Base-by-base conservation (phyloP, 1,139 yeast species). In the Casaregolazyma lundiana region DNA sequence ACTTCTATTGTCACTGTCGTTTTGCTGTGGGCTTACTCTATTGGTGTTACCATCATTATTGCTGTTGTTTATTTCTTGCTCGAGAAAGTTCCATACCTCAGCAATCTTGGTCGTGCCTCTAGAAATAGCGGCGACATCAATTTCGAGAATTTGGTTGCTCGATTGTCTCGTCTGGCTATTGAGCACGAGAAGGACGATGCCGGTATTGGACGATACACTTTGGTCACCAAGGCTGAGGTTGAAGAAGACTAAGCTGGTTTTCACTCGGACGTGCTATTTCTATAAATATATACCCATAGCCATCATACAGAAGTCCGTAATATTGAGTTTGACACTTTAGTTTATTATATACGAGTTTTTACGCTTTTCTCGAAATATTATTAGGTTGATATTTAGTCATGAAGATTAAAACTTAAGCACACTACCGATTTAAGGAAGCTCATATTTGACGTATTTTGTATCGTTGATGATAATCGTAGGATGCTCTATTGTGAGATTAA, bases 1-100 rank as follows among this genome's bases (percentile, higher is more conserved):
- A 88, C 92, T 70, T 95, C 88, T 74, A 83, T 88, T 63, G 96
- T 89, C 64, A 82, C 96, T 51, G 95, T 88, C 67, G 89, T 83
- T 68, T 84, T 95, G 77, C 78, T 85, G 73, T 89, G 94, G 94
- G 73, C 87, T 66, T 88, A 86, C 92, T 87, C 96, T 57, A 83
- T 88, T 74, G 95, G 96, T 82, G 86, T 85, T 72, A 86, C 88
- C 87, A 86, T 95, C 78, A 81, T 84, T 75, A 73, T 88, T 77
- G 96, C 96, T 72, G 96, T 96, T 81, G 89, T 90, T 69, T 89
- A 89, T 85, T 87, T 82, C 87, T 65, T 85, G 69, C 85, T 89
- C 43, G 56, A 59, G 54, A 57, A 57, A 42, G 54, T 59, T 43
- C 59, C 63, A 17, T 52, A 50, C 43, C 57, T 64, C 38, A 59